Evolutionary conservation across 257 asterid genomes (phyloP).

Genomic region (Capsicum baccatum): DNA sequence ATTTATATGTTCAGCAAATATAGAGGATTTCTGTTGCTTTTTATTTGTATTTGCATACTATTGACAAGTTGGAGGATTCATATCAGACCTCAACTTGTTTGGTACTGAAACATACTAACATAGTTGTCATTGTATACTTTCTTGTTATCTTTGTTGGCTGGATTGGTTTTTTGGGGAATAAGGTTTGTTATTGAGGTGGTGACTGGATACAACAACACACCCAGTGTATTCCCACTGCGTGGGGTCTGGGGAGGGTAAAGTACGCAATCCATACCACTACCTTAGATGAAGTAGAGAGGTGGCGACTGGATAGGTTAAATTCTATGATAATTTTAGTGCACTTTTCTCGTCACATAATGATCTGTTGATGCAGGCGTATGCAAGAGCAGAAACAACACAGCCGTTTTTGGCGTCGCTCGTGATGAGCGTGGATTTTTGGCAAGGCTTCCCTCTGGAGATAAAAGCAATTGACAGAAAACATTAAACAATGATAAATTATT

Average conservation of each 20-base stretch:
- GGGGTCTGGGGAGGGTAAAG: too few relatives aligned
- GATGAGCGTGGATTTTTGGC: not conserved
- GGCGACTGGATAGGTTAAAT: not conserved
- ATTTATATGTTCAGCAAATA: too few relatives aligned
- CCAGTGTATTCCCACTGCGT: too few relatives aligned
- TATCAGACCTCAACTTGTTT: too few relatives aligned
- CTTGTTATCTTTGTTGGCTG: not conserved
- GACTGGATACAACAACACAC: too few relatives aligned
- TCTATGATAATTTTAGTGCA: not conserved
- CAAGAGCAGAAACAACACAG: conserved; percentile 72
- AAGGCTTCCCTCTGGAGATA: not conserved
- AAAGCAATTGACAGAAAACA: not conserved
- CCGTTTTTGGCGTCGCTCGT: conserved; percentile 59
- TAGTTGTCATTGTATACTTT: not conserved
- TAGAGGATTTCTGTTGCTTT: too few relatives aligned
- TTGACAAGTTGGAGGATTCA: too few relatives aligned
- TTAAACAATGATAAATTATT: not conserved
- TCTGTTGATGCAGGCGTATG: conserved; percentile 60
- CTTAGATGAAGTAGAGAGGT: too few relatives aligned
- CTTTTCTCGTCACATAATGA: not conserved
- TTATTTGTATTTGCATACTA: too few relatives aligned
- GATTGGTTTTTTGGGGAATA: not conserved
- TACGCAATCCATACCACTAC: too few relatives aligned
- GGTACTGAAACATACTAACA: too few relatives aligned
- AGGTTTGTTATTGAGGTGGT: too few relatives aligned